Evolutionary conservation across 2,329 filamentous ascomycete species (phyloP).

Genomic region (Phoma sp.): DNA sequence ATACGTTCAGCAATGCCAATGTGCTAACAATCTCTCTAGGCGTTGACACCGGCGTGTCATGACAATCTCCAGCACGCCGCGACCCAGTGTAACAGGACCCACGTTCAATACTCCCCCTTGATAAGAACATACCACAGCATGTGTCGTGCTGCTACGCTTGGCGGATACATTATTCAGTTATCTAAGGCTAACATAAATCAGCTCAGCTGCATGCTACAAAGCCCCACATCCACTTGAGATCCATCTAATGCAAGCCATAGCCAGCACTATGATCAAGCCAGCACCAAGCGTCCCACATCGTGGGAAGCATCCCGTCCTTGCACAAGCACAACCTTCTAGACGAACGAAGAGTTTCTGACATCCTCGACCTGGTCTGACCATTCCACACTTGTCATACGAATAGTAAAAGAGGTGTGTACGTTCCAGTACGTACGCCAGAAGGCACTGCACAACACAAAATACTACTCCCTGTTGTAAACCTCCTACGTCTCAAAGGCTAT

Average conservation of each 20-base stretch:
- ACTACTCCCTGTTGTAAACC: not conserved
- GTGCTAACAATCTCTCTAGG: not conserved
- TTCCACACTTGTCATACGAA: not conserved
- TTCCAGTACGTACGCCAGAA: not conserved
- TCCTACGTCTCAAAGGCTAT: not conserved
- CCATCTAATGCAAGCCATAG: conserved; percentile 3
- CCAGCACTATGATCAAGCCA: not conserved
- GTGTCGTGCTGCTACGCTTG: not conserved
- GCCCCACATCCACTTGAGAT: too few relatives aligned
- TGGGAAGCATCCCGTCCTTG: not conserved
- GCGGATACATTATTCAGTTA: not conserved
- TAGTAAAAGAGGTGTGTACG: not conserved
- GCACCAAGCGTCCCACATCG: not conserved
- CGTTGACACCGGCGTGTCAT: not conserved
- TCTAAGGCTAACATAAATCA: not conserved
- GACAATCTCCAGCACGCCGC: not conserved
- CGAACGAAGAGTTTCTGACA: not conserved
- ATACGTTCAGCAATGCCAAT: not conserved
- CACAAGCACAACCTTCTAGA: not conserved
- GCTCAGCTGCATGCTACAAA: not conserved
- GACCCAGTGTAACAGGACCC: not conserved
- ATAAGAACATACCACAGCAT: not conserved
- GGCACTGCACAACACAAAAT: not conserved
- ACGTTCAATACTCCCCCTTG: not conserved
- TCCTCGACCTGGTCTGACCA: not conserved